A percentile compares a stretch with the other conserved stretches of the same genome.
phyloP scores from a whole-genome alignment of 345 rosid species.

The Eucalyptus curtisii region DNA sequence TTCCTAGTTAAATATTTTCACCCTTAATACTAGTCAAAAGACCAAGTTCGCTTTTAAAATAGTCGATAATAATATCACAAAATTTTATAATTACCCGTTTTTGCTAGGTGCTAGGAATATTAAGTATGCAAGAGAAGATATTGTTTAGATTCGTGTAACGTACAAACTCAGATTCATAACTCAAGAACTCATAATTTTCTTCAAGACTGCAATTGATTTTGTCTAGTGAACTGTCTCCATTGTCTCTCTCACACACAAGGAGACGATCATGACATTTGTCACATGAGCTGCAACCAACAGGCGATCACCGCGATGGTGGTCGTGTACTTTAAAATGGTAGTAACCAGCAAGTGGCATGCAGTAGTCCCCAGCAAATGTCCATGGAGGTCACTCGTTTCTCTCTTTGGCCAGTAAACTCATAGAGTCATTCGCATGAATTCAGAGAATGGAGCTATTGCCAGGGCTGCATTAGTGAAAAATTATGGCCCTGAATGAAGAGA shows the following conservation, averaged over 20 bases:
- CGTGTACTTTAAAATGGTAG: not conserved
- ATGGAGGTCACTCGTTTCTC: not conserved
- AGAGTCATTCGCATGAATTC: too few species aligned
- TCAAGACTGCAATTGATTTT: not conserved
- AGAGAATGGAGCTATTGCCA: not conserved
- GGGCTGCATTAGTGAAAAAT: not conserved
- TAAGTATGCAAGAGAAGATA: not conserved
- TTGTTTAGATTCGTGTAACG: not conserved
- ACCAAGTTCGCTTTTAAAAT: too few species aligned
- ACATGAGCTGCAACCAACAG: not conserved
- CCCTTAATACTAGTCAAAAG: too few species aligned
- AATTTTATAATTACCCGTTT: fast-evolving
- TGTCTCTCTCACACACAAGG: not conserved
- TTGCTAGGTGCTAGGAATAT: not conserved
- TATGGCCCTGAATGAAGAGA: not conserved
- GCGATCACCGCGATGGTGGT: not conserved
- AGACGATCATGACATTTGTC: not conserved
- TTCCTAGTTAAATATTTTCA: too few species aligned
- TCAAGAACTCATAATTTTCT: not conserved
- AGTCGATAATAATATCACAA: fast-evolving
- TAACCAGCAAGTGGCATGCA: not conserved
- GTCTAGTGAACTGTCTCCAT: not conserved
- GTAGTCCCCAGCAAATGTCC: not conserved
- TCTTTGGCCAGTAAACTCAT: not conserved
- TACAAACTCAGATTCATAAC: not conserved